Evolutionary conservation across 305 asterid species (phyloP).

Genomic region (Solanum hybrid): DNA sequence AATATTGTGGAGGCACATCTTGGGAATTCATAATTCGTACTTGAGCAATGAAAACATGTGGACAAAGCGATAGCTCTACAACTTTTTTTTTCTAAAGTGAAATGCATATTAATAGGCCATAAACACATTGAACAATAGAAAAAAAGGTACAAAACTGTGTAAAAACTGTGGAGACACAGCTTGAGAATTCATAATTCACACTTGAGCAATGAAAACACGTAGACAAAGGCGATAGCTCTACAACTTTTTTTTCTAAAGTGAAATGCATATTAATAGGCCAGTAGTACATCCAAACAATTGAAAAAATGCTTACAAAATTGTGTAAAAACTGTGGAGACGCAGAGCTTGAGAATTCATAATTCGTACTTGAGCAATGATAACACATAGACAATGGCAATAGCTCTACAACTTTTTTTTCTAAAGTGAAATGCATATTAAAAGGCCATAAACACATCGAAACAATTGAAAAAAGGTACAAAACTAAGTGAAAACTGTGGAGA

Average conservation of each 20-base stretch:
- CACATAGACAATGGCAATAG: not conserved
- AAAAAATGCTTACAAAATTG: not conserved
- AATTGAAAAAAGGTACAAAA: not conserved
- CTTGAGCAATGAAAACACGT: not conserved
- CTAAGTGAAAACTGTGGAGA: not conserved
- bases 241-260: not conserved
- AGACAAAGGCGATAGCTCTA: not conserved
- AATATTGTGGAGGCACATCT: not conserved
- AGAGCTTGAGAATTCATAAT: not conserved
- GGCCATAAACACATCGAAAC: not conserved
- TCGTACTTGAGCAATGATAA: not conserved
- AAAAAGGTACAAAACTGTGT: not conserved
- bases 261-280: not conserved
- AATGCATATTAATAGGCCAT: not conserved
- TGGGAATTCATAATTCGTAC: not conserved
- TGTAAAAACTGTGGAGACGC: not conserved
- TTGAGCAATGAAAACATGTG: not conserved
- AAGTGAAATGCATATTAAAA: not conserved
- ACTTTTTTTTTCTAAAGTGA: not conserved
- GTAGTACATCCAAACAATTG: not conserved
- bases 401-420: not conserved
- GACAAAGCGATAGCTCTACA: not conserved
- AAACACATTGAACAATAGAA: not conserved
- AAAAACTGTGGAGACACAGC: not conserved
- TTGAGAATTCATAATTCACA: not conserved